Conservation (phyloP, 2,329 filamentous ascomycete genomes). For the Botrytis cinerea region DNA sequence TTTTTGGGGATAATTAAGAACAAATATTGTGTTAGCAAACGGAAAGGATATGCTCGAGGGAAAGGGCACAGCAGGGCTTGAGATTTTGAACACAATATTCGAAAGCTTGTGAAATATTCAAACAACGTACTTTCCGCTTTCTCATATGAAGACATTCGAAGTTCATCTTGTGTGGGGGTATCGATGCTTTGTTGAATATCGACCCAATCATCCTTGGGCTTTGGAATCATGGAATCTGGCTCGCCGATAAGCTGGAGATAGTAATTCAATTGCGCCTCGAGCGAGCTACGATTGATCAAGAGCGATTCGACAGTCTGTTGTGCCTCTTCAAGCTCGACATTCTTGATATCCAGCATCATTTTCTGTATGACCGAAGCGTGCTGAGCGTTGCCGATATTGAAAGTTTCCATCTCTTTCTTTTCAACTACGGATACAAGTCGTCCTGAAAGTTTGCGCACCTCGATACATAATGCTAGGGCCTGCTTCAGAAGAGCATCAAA, state of each 20-base stretch:
- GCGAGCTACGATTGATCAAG: not conserved
- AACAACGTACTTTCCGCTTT: not conserved
- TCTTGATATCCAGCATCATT: slow-evolving; percentile 18
- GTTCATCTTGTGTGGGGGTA: not conserved
- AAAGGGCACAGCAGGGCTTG: not conserved
- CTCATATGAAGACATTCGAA: slow-evolving; percentile 15
- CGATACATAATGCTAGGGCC: not conserved
- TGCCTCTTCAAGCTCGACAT: slow-evolving; percentile 3
- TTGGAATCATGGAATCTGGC: not conserved
- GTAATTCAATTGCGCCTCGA: slow-evolving; percentile 6
- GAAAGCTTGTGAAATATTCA: not conserved
- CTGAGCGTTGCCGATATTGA: not conserved
- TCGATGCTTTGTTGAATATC: slow-evolving; percentile 3
- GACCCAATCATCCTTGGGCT: not conserved
- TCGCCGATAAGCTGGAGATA: slow-evolving; percentile 10
- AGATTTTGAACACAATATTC: not conserved
- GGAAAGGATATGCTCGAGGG: not conserved
- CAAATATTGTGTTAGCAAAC: not conserved
- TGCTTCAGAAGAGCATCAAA: not conserved
- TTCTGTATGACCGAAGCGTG: not conserved
- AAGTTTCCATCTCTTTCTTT: not conserved
- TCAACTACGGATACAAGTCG: not conserved
- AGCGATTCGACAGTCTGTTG: slow-evolving; percentile 12
- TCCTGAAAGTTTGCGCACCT: not conserved
- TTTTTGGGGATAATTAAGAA: not conserved